phyloP scores from a whole-genome alignment of 1,284 basidiomycete species.

The Marasmius sp. region DNA sequence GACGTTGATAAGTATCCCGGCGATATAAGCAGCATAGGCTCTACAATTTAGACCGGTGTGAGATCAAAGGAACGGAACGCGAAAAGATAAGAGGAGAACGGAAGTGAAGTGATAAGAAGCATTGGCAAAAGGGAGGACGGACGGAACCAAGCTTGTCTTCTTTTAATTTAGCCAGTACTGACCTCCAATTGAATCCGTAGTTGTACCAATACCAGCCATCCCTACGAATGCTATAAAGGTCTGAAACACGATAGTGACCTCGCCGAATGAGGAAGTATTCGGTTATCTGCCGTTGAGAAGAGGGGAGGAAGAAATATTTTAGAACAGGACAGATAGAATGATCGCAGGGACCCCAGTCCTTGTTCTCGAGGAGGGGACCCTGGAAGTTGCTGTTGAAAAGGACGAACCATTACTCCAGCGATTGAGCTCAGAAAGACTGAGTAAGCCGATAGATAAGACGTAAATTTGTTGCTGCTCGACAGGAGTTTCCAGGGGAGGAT shows the following conservation, averaged over 20 bases:
- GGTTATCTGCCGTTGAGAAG: slow-evolving; percentile 47
- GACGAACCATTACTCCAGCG: slow-evolving; percentile 72
- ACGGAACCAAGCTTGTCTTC: slow-evolving; percentile 7
- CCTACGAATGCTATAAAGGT: slow-evolving; percentile 63
- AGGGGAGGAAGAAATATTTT: not conserved
- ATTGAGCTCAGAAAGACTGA: slow-evolving; percentile 83
- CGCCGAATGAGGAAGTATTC: slow-evolving; percentile 81
- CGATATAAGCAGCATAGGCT: slow-evolving; percentile 70
- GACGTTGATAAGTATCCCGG: slow-evolving; percentile 82
- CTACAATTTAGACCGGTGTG: slow-evolving; percentile 27
- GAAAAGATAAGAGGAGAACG: too few relatives aligned
- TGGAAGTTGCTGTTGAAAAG: not conserved
- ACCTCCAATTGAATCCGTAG: slow-evolving; percentile 73
- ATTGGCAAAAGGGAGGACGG: not conserved
- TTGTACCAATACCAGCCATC: slow-evolving; percentile 79
- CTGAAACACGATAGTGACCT: slow-evolving; percentile 70
- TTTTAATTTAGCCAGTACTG: slow-evolving; percentile 11
- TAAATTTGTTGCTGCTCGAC: slow-evolving; percentile 75
- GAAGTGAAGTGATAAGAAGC: too few relatives aligned
- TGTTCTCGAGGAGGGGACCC: too few relatives aligned
- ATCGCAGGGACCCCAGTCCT: too few relatives aligned
- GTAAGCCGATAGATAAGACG: slow-evolving; percentile 83
- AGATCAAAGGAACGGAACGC: too few relatives aligned
- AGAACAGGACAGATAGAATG: too few relatives aligned
- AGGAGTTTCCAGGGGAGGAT: slow-evolving; percentile 84